Conservation (phyloP, 106 monocot species). For the Dioscorea alata region DNA sequence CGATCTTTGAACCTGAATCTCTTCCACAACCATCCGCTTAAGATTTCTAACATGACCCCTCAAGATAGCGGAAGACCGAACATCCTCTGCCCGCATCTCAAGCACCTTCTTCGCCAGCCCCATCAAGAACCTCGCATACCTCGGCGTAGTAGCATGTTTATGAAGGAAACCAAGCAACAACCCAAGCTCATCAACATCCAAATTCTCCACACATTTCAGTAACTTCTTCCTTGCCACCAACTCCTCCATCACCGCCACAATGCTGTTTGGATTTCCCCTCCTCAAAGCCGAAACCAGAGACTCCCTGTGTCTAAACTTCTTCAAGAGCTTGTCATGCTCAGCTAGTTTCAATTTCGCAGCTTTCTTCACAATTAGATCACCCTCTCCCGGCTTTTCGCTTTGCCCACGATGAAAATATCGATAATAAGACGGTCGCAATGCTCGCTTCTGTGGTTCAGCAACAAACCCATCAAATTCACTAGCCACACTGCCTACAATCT, state of each 20-base stretch:
- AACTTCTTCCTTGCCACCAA: conserved; percentile 89
- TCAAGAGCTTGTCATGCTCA: conserved; percentile 72
- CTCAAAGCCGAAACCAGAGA: conserved; percentile 63
- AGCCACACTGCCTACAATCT: conserved; percentile 5
- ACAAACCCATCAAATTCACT: conserved; percentile 13
- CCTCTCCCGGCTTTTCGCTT: conserved; percentile 49
- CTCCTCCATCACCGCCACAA: conserved; percentile 82
- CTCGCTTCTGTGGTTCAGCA: conserved; percentile 20
- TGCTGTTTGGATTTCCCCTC: conserved; percentile 31
- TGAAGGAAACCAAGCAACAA: conserved; percentile 61
- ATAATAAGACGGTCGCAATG: conserved; percentile 27
- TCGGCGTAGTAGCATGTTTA: conserved; percentile 61
- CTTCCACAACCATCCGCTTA: conserved; percentile 61
- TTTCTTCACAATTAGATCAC: conserved; percentile 54
- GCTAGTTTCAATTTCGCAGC: conserved; percentile 50
- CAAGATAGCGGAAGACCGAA: conserved; percentile 42
- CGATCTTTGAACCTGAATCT: conserved; percentile 62
- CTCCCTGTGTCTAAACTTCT: conserved; percentile 83
- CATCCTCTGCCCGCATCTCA: conserved; percentile 59
- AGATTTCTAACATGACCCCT: conserved; percentile 51
- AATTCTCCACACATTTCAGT: conserved; percentile 49
- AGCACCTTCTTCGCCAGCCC: conserved; percentile 66
- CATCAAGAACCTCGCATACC: conserved; percentile 79
- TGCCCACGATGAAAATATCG: conserved; percentile 78
- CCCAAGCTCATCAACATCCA: conserved; percentile 65